Base-by-base conservation (phyloP, 805 yeast species). In the Komagataella pseudopastoris region DNA sequence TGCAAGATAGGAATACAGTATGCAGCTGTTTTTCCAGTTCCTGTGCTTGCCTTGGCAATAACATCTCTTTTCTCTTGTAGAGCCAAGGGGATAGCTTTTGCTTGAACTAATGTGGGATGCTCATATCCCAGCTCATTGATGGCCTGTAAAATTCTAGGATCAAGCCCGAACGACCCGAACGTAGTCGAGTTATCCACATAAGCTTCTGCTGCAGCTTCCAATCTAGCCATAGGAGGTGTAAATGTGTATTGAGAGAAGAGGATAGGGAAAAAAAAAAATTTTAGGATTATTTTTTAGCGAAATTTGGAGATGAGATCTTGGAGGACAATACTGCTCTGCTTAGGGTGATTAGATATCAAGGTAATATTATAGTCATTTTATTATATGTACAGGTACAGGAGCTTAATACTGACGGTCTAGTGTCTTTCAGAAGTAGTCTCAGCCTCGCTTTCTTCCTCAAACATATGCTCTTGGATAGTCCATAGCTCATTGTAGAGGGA, bases 1-100 rank as follows among this genome's bases (percentile, higher is more conserved):
- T 93, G 95, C 45, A 93, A 65, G 16, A 93, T 83, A 6, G 99
- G 99, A 49, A 91, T 76, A 56, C 84, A 68, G 63, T 91, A 91
- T 1, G 97, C 95, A 8, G 88, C 86, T 0, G 98, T 91, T 66
- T 91, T 91, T 56, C 98, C 98, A 6, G 96, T 85, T 3, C 99
- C 99, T 0, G 99, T 91, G 23, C 88, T 81, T 6, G 98, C 96
- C 63, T 86, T 83, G 44, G 97, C 97, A 48, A 91, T 84, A 56
- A 91, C 85, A 64, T 91, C 97, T 69, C 89, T 83, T 62, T 84
- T 86, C 58, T 91, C 93, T 56, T 88, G 85, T 51, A 93, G 68
- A 1, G 99, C 96, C 49, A 93, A 70, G 46, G 95, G 96, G 54
- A 93, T 88, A n/a, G 96, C 85, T 62, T 82, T 83, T 6, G 95